phyloP scores from a whole-genome alignment of 2,329 filamentous ascomycete genomes.

The Byssochlamys sp. region DNA sequence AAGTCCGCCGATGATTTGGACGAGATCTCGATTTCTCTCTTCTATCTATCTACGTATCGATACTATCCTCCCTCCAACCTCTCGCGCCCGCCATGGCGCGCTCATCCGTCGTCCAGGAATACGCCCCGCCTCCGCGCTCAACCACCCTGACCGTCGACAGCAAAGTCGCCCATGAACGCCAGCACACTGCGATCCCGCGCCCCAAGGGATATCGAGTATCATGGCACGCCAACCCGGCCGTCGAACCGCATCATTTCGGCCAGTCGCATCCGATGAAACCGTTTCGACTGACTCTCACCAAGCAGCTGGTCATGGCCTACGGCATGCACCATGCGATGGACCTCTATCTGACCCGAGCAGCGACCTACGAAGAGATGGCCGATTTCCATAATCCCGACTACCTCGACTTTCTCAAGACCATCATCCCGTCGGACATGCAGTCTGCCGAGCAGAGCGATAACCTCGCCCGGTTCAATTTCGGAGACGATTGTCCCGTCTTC shows the following conservation, averaged over 20 bases:
- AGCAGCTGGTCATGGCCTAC: slow-evolving; percentile 87
- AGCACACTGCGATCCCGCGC: slow-evolving; percentile 60
- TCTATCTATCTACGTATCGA: not conserved
- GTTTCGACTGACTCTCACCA: slow-evolving; percentile 89
- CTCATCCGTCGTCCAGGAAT: slow-evolving; percentile 41
- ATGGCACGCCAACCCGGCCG: slow-evolving; percentile 87
- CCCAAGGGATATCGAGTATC: slow-evolving; percentile 85
- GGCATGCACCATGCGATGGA: slow-evolving; percentile 97
- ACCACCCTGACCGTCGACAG: slow-evolving; percentile 41
- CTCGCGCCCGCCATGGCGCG: slow-evolving; percentile 26
- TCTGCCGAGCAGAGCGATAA: slow-evolving; percentile 48
- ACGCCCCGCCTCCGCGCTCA: slow-evolving; percentile 31
- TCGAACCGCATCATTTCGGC: slow-evolving; percentile 95
- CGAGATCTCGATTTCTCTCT: not conserved
- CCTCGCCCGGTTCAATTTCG: slow-evolving; percentile 68
- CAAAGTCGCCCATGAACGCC: slow-evolving; percentile 45
- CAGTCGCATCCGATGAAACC: slow-evolving; percentile 98
- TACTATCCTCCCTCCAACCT: not conserved
- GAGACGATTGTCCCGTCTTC: slow-evolving; percentile 92
- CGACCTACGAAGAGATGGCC: slow-evolving; percentile 77
- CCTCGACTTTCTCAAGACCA: slow-evolving; percentile 72
- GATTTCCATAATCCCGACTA: slow-evolving; percentile 84
- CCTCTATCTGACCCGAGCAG: slow-evolving; percentile 72
- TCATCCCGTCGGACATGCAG: slow-evolving; percentile 61
- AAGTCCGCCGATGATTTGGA: not conserved